phyloP scores from a whole-genome alignment of 257 asterid species.

The Pogostemon cablin region DNA sequence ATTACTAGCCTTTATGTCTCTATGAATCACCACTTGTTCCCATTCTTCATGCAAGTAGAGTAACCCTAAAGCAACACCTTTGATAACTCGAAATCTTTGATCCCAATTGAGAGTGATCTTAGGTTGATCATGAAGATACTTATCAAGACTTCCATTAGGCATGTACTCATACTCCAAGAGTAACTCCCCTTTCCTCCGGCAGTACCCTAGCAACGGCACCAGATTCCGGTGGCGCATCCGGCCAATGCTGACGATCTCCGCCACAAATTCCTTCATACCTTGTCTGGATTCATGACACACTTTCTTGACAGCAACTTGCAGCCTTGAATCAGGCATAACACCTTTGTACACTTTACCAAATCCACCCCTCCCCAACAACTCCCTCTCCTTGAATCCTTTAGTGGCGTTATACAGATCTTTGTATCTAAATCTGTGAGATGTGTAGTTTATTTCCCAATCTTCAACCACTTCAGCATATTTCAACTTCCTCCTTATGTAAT shows the following conservation, averaged over 20 bases:
- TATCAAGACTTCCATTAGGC: slow-evolving; percentile 76
- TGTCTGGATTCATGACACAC: slow-evolving; percentile 68
- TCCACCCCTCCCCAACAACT: slow-evolving; percentile 62
- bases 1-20: slow-evolving; percentile 74
- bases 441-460: slow-evolving; percentile 61
- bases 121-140: slow-evolving; percentile 43
- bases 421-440: slow-evolving; percentile 62
- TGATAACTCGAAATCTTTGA: slow-evolving; percentile 51
- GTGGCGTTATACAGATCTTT: slow-evolving; percentile 66
- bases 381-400: slow-evolving; percentile 54
- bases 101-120: slow-evolving; percentile 48
- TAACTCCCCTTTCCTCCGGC: slow-evolving; percentile 58
- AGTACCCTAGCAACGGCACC: slow-evolving; percentile 63
- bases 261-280: slow-evolving; percentile 65
- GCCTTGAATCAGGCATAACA: slow-evolving; percentile 39
- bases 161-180: slow-evolving; percentile 69
- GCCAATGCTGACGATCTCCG: slow-evolving; percentile 71
- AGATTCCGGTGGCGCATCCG: slow-evolving; percentile 67
- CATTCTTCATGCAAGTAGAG: slow-evolving; percentile 67
- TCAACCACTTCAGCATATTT: slow-evolving; percentile 61
- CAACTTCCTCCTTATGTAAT: slow-evolving; percentile 37
- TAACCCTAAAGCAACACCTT: slow-evolving; percentile 64
- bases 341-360: slow-evolving; percentile 72
- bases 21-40: slow-evolving; percentile 66
- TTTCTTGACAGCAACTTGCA: slow-evolving; percentile 58